Percentiles rank a stretch among this genome's conserved stretches.
These are phyloP conservation scores for Gaillardinia entomophila DNA, from an alignment of 805 yeast species.

Conservation along the genomic window DNA sequence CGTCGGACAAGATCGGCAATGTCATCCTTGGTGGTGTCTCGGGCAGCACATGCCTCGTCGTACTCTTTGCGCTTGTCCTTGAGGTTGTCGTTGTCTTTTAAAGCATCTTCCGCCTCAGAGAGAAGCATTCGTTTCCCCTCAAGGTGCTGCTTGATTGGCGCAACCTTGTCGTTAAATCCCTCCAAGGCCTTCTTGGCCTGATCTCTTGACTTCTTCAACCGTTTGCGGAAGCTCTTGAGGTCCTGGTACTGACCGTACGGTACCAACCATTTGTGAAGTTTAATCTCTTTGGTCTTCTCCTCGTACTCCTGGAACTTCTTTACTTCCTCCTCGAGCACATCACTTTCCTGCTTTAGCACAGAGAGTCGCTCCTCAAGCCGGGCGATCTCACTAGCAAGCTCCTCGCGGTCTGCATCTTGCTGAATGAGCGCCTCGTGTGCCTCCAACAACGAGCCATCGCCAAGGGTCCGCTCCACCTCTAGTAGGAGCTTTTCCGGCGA, in stretches of 20 bases:
- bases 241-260: constrained; percentile 39
- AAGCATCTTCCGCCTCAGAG: neutral
- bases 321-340: constrained; percentile 40
- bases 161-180: constrained; percentile 14
- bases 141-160: constrained; percentile 15
- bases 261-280: constrained; percentile 30
- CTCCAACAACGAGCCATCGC: constrained; percentile 48
- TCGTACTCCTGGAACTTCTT: constrained; percentile 41
- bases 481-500: constrained; percentile 66
- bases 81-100: neutral
- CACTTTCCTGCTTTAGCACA: constrained; percentile 30
- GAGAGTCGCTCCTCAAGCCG: constrained; percentile 23
- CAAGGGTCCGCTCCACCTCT: constrained; percentile 80
- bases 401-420: constrained; percentile 38
- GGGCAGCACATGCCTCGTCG: neutral
- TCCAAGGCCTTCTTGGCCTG: constrained; percentile 27
- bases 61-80: neutral
- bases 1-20: constrained; percentile 2
- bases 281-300: constrained; percentile 35
- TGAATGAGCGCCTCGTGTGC: constrained; percentile 53
- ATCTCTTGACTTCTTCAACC: constrained; percentile 29
- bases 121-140: neutral
- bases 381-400: constrained; percentile 18
- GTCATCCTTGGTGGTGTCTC: neutral
- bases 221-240: constrained; percentile 24